Evolutionary conservation across 2,329 filamentous ascomycete genomes (phyloP), one percentile per base, ranked within the genome.

Genomic region (Akanthomyces lecanii): DNA sequence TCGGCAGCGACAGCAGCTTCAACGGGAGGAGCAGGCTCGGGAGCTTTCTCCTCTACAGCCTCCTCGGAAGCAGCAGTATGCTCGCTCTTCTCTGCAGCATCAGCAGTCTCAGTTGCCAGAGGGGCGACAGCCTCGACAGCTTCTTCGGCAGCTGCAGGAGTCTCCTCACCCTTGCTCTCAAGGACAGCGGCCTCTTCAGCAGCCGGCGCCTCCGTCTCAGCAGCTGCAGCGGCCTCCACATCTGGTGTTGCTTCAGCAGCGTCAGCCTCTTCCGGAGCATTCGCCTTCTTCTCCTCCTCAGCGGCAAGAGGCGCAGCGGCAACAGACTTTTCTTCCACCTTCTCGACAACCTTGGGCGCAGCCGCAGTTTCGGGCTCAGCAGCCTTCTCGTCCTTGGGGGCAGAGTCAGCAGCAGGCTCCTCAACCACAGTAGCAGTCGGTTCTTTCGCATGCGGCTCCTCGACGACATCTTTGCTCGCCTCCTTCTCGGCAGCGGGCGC

Each of bases 401-500:
- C 47, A 30, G 47, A 25, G 5, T 47, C 64, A 21, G 23, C 47
- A 7, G 33, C 12, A 12, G 30, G 12, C 25, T 44, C 14, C 5
- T n/a, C 36, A 7, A 42, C 36, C 14, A 5, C 16, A 51, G 23
- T 36, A 42, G 48, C 48, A 38, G 55, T 63, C 1, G 48, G 28
- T 21, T 65, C 57, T 10, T 54, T 50, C 10, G 25, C 52, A 23
- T 50, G 42, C 25, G 50, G 58, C 45, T 66, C 61, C 55, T 40
- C 33, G 1, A 4, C 33, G 18, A 25, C 50, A 11, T 33, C 28
- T 14, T 53, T 40, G 8, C 21, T 30, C 30, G n/a, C 51, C 14
- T 33, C 51, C 51, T 61, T 21, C 18, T 42, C 40, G 8, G 38
- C 58, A 11, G 21, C 36, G 10, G 56, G 6, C 7, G 59, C 48